phyloP scores from a whole-genome alignment of 345 rosid genomes.

The Lagerstroemia speciosa region DNA sequence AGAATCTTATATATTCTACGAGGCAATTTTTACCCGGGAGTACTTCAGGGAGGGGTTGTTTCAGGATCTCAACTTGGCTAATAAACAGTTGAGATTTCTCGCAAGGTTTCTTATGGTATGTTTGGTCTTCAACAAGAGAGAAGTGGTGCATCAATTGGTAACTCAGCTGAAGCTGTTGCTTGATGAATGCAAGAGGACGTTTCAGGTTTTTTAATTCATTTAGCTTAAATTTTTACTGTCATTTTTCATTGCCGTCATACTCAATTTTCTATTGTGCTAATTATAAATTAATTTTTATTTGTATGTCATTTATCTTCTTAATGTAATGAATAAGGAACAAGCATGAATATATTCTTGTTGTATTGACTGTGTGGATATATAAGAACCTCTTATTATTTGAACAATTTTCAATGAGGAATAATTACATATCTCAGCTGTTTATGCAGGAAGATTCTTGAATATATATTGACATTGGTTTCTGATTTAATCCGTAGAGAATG shows the following conservation, averaged over 20 bases:
- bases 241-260: neutral
- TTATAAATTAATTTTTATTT: neutral
- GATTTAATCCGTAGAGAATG: neutral
- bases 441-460: neutral
- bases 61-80: constrained; percentile 76
- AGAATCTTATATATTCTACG: constrained; percentile 78
- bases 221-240: neutral
- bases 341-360: neutral
- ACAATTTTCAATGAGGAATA: neutral
- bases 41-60: constrained; percentile 77
- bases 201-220: constrained; percentile 44
- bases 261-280: neutral
- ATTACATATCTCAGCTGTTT: neutral
- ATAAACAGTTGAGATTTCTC: constrained; percentile 84
- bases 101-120: constrained; percentile 90
- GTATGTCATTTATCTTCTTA: neutral
- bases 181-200: constrained; percentile 87
- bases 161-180: constrained; percentile 67
- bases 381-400: neutral
- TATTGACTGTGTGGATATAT: neutral
- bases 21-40: constrained; percentile 75
- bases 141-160: constrained; percentile 75
- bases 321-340: neutral
- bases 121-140: constrained; percentile 71
- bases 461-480: neutral